Evolutionary conservation across 2,329 filamentous ascomycete genomes (phyloP), one percentile per base, ranked within the genome.

Genomic region (Epichloe gansuensis): DNA sequence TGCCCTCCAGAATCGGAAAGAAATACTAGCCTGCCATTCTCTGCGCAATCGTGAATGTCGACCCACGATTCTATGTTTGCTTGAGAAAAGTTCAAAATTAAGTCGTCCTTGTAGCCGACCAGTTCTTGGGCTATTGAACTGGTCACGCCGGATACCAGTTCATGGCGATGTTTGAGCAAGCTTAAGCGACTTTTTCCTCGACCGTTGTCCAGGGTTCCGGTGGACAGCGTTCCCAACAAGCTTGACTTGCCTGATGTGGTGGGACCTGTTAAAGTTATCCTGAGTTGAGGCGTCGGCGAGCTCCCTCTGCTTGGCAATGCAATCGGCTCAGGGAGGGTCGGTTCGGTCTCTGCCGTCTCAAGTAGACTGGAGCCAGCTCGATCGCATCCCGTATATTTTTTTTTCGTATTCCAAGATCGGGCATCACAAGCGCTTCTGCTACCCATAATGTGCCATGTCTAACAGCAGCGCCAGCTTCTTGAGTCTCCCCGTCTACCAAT

Each of bases 51-150:
- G 65, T 98, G 93, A 50, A 97, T 93, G 64, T 96, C 91, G 51
- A 88, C 83, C 93, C 93, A 98, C 0, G 90, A 91, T 54, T 89
- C 87, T 46, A 96, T 84, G 63, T 95, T 89, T 13, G 83, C 84
- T 55, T 86, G 85, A 3, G 87, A 84, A 65, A 94, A 97, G 65
- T 95, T 97, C 62, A 95, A 75, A 41, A 93, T 75, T 9, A 63
- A 63, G 28, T 63, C 63, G 4, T 74, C 70, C 43, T 78, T 76
- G 65, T 97, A 98, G 7, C 93, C 93, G 56, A 98, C 80, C 9
- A 98, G 75, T 66, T 97, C 93, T 62, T 96, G 91, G 0, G 93
- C 88, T 45, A 98, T 85, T 5, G 91, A 97, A 64, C 90, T 96
- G 1, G 93, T 98, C 57, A 95, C 77, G 0, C 93, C 93, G 2